phyloP scores from a whole-genome alignment of 352 stramenopile species.

The Globisporangium nodosum region DNA sequence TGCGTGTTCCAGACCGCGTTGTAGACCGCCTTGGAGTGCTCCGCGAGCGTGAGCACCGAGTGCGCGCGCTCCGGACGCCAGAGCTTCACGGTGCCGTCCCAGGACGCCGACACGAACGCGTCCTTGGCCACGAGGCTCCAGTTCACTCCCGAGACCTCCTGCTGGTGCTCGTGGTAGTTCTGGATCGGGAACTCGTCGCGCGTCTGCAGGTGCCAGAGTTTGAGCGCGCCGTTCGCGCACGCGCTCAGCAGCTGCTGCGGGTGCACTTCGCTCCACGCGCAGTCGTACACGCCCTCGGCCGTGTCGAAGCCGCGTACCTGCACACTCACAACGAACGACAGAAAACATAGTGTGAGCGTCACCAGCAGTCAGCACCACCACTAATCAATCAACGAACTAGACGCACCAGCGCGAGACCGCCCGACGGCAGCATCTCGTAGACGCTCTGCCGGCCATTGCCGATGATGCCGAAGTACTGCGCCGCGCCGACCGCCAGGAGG shows the following conservation, averaged over 20 bases:
- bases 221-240: constrained; percentile 82
- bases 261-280: constrained; percentile 87
- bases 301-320: constrained; percentile 88
- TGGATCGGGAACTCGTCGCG: constrained; percentile 85
- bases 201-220: constrained; percentile 89
- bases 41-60: constrained; percentile 69
- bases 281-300: constrained; percentile 87
- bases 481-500: constrained; percentile 77
- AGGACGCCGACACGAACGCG: constrained; percentile 82
- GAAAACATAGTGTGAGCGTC: neutral
- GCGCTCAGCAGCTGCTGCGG: constrained; percentile 82
- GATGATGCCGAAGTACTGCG: constrained; percentile 92
- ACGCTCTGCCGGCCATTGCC: constrained; percentile 87
- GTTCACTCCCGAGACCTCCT: constrained; percentile 86
- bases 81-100: constrained; percentile 84
- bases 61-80: constrained; percentile 71
- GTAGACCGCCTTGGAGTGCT: constrained; percentile 78
- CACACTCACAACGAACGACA: neutral
- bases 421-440: constrained; percentile 65
- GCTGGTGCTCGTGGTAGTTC: constrained; percentile 82
- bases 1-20: constrained; percentile 86
- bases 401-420: constrained; percentile 52
- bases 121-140: constrained; percentile 90
- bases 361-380: neutral
- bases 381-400: too few species aligned